Conservation (phyloP, 2,329 filamentous ascomycete genomes). For the Epichloe gansuensis region DNA sequence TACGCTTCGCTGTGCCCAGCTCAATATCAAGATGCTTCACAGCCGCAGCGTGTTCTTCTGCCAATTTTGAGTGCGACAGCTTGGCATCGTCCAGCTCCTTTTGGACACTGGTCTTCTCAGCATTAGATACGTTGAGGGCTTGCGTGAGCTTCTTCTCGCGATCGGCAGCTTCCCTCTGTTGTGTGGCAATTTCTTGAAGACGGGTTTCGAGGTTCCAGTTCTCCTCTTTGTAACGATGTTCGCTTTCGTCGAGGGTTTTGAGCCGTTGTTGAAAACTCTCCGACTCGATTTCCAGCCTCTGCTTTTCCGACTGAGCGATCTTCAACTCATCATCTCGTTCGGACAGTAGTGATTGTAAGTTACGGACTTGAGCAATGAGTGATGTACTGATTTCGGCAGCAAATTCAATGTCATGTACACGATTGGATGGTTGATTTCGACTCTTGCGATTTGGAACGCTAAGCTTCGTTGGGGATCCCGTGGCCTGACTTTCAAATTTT, state of each 20-base stretch:
- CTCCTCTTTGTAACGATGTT: slow-evolving; percentile 93
- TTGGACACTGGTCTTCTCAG: slow-evolving; percentile 66
- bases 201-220: slow-evolving; percentile 96
- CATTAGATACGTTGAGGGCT: slow-evolving; percentile 52
- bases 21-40: slow-evolving; percentile 85
- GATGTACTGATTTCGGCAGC: slow-evolving; percentile 97
- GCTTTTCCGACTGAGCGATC: slow-evolving; percentile 59
- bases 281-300: slow-evolving; percentile 68
- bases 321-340: slow-evolving; percentile 84
- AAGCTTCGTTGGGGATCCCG: slow-evolving; percentile 78
- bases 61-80: slow-evolving; percentile 61
- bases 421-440: slow-evolving; percentile 76
- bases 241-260: slow-evolving; percentile 77
- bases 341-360: slow-evolving; percentile 69
- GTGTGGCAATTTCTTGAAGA: slow-evolving; percentile 66
- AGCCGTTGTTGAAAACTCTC: slow-evolving; percentile 70
- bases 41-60: slow-evolving; percentile 64
- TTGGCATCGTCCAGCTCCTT: slow-evolving; percentile 87
- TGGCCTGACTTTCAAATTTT: slow-evolving; percentile 73
- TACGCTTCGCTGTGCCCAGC: slow-evolving; percentile 70
- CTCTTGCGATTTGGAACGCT: slow-evolving; percentile 77
- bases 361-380: slow-evolving; percentile 83
- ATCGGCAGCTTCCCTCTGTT: slow-evolving; percentile 63
- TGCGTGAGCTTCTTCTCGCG: slow-evolving; percentile 73
- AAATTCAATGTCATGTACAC: slow-evolving; percentile 92